A percentile compares a stretch with the other conserved stretches of the same genome.
Conservation (phyloP, 495 filamentous ascomycete species). For the Viridothelium virens region DNA sequence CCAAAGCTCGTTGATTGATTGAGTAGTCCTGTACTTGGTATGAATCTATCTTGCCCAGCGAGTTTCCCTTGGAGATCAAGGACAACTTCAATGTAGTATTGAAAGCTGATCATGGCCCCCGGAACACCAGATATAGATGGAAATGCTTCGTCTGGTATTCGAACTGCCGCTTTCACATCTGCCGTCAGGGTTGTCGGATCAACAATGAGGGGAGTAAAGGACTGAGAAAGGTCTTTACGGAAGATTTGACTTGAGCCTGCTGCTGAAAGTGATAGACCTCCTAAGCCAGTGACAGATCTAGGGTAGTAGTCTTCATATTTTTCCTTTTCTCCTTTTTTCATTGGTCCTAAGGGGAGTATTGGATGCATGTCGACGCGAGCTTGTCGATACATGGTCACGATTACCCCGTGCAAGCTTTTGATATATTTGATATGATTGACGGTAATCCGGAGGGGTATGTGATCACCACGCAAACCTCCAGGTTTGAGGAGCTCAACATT, state of each 20-base stretch:
- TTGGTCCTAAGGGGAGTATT: constrained; percentile 51
- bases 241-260: constrained; percentile 78
- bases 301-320: constrained; percentile 82
- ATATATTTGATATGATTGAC: constrained; percentile 81
- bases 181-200: constrained; percentile 71
- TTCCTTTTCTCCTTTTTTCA: constrained; percentile 53
- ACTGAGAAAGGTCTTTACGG: constrained; percentile 85
- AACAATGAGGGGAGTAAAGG: constrained; percentile 75
- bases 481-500: constrained; percentile 75
- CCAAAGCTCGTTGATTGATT: constrained; percentile 42
- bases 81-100: constrained; percentile 86
- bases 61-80: constrained; percentile 86
- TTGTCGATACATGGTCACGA: constrained; percentile 85
- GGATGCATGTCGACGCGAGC: constrained; percentile 87
- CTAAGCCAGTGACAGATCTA: constrained; percentile 61
- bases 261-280: constrained; percentile 72
- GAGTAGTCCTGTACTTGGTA: constrained; percentile 51
- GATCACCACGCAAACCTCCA: constrained; percentile 81
- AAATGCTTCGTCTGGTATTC: constrained; percentile 83
- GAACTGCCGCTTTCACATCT: constrained; percentile 68
- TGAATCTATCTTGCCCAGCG: constrained; percentile 55
- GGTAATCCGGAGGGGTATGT: constrained; percentile 66
- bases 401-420: constrained; percentile 83
- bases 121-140: constrained; percentile 86
- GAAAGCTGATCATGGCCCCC: constrained; percentile 85